Conservation (phyloP, 345 rosid species). For the Raphanus raphanistrum region DNA sequence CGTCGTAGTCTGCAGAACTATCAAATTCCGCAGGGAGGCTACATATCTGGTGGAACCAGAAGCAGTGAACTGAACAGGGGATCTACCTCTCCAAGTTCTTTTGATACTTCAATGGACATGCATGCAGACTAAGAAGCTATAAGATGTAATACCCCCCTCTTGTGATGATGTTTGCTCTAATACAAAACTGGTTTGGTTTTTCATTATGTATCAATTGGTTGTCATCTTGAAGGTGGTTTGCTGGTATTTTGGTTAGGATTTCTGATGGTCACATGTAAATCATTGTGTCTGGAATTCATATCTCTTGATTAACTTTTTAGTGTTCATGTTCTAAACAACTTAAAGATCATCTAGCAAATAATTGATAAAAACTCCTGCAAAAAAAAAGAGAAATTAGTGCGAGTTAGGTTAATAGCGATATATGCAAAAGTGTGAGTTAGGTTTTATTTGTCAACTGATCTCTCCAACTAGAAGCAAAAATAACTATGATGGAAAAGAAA, state of each 20-base stretch:
- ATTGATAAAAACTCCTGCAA: constrained; percentile 2
- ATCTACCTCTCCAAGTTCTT: constrained; percentile 60
- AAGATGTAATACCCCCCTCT: constrained; percentile 1
- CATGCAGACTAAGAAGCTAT: constrained; percentile 33
- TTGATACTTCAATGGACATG: constrained; percentile 93
- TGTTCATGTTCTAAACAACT: constrained; percentile 10
- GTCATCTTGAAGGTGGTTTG: constrained; percentile 24
- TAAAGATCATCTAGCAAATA: constrained; percentile 12
- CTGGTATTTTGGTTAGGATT: constrained; percentile 22
- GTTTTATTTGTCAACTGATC: background rate
- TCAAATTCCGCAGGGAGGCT: constrained; percentile 69
- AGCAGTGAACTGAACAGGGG: constrained; percentile 57
- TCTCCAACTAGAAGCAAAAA: background rate
- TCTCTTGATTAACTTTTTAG: constrained; percentile 8
- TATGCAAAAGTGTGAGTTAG: background rate
- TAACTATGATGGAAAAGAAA: background rate
- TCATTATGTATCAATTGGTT: constrained; percentile 30
- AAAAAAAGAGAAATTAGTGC: background rate
- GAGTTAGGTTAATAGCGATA: background rate
- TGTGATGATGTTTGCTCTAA: constrained; percentile 27
- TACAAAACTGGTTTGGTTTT: constrained; percentile 28
- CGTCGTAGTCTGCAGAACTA: constrained; percentile 72
- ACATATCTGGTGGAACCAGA: constrained; percentile 50
- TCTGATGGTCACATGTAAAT: constrained; percentile 35
- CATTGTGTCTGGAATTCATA: constrained; percentile 25